phyloP scores from a whole-genome alignment of 2,329 filamentous ascomycete species.

The Myriosclerotinia curreyana region DNA sequence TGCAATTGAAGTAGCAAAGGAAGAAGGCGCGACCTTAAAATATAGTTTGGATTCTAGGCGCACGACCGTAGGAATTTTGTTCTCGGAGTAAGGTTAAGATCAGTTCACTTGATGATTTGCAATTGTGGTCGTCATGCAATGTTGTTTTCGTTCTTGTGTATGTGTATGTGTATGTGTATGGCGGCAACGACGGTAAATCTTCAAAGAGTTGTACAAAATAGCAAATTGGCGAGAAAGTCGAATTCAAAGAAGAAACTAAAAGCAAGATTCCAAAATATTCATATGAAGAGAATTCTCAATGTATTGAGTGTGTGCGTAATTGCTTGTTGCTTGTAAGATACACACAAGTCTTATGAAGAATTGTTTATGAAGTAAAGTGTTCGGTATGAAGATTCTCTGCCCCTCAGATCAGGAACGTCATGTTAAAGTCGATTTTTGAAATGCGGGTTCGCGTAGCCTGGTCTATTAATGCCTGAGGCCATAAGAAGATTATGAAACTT shows the following conservation, averaged over 20 bases:
- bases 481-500: background rate
- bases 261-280: background rate
- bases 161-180: background rate
- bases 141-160: background rate
- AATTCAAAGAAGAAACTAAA: background rate
- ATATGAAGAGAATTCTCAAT: background rate
- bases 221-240: background rate
- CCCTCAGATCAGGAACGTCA: conserved; percentile 7
- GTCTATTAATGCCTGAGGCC: background rate
- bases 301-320: no score
- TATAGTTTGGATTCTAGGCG: background rate
- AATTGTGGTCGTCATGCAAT: conserved; percentile 3
- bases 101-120: background rate
- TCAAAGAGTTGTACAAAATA: background rate
- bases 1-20: background rate
- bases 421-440: background rate
- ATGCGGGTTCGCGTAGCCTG: background rate
- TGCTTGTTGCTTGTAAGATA: no score
- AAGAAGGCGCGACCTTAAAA: background rate
- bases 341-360: background rate
- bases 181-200: conserved; percentile 1
- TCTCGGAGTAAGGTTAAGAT: background rate
- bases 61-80: background rate
- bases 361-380: background rate
- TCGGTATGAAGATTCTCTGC: background rate